These are phyloP conservation scores for Corymbia citriodora DNA, from an alignment of 441 rosid species.

Conservation along the genomic window DNA sequence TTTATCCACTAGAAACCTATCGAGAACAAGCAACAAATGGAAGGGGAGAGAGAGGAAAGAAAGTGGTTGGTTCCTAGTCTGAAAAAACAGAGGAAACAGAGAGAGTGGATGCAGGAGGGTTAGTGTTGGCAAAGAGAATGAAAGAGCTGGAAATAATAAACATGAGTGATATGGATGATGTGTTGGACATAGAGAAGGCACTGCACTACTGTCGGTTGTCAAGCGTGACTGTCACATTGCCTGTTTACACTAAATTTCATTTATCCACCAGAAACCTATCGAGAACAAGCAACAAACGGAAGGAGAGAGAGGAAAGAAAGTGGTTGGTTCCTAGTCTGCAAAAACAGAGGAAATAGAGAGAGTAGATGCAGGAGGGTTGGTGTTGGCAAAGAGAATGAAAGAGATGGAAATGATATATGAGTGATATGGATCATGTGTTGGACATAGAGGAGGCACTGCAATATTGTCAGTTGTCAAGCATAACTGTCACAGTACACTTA, in stretches of 20 bases:
- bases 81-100: constrained; percentile 15
- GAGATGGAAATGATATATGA: constrained; percentile 57
- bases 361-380: constrained; percentile 16
- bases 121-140: constrained; percentile 58
- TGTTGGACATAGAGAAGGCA: constrained; percentile 86
- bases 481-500: background rate
- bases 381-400: constrained; percentile 63
- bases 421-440: constrained; percentile 67
- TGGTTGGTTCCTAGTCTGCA: constrained; percentile 9
- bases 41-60: background rate
- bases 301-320: constrained; percentile 5
- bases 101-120: constrained; percentile 9
- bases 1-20: no score
- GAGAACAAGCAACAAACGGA: no score
- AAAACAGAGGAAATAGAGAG: constrained; percentile 14
- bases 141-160: constrained; percentile 59
- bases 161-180: constrained; percentile 62
- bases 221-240: background rate
- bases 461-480: constrained; percentile 3
- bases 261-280: no score
- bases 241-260: no score
- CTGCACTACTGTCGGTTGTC: constrained; percentile 14
- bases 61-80: constrained; percentile 11
- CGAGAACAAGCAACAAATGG: no score
- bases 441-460: constrained; percentile 84